These are phyloP conservation scores for Eruca vesicaria DNA, from an alignment of 441 rosid species.

Conservation along the genomic window DNA sequence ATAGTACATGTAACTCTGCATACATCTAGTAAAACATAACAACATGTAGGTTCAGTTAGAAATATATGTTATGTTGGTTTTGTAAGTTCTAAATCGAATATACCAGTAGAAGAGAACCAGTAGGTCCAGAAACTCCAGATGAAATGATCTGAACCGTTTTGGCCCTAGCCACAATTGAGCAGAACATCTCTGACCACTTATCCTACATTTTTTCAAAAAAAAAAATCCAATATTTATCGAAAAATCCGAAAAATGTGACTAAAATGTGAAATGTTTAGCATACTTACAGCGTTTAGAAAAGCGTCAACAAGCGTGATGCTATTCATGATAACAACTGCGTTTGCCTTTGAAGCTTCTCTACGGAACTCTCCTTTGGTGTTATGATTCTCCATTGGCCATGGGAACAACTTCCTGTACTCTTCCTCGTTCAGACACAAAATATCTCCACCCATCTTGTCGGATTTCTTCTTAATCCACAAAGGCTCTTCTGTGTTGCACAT, in stretches of 20 bases:
- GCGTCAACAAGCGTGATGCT: constrained; percentile 79
- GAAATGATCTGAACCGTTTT: constrained; percentile 70
- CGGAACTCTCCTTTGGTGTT: constrained; percentile 38
- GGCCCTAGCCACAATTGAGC: constrained; percentile 82
- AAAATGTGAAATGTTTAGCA: not conserved
- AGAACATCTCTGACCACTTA: constrained; percentile 90
- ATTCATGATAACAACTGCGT: constrained; percentile 82
- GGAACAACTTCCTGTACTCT: constrained; percentile 64
- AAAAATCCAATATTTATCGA: not conserved
- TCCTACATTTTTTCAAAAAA: constrained; percentile 49
- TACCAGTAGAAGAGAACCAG: constrained; percentile 83
- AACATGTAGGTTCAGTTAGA: not conserved
- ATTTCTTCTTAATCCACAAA: constrained; percentile 62
- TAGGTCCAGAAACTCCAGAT: constrained; percentile 62
- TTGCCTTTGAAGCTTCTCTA: constrained; percentile 71
- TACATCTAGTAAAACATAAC: constrained; percentile 56
- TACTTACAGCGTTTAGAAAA: constrained; percentile 73
- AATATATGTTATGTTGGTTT: not conserved
- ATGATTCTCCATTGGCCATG: constrained; percentile 53
- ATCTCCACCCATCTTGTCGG: constrained; percentile 34
- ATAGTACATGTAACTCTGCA: constrained; percentile 73
- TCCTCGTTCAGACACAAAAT: constrained; percentile 50
- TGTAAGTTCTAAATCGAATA: not conserved
- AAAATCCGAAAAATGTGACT: not conserved
- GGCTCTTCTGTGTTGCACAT: constrained; percentile 62